Evolutionary conservation across 2,329 filamentous ascomycete genomes (phyloP), one percentile per base, ranked within the genome.

Genomic region (Didymella pomorum): DNA sequence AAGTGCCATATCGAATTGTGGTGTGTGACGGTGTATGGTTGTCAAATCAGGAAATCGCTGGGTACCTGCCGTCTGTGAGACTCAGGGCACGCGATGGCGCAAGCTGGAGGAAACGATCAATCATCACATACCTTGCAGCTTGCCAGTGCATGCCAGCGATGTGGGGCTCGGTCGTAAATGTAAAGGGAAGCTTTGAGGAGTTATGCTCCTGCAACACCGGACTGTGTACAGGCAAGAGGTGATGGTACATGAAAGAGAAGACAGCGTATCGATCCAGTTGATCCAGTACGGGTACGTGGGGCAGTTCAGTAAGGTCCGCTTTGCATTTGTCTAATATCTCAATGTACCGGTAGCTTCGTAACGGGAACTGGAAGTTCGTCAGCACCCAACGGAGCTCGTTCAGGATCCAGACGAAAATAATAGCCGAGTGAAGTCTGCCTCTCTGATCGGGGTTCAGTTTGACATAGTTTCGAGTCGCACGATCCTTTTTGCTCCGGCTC

Each of bases 301-400:
- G 7, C 42, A 43, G 41, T 26, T 21, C 26, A 5, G 60, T 9
- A 18, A 44, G 8, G 12, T 50, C 16, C 56, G 55, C n/a, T 35
- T 10, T 31, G 20, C 39, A 56, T 26, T 12, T 47, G 7, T 45
- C 29, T n/a, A 56, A 14, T 42, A 43, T 20, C 18, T 41, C 20
- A 3, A 64, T 35, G 20, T 61, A 62, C 10, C 47, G 14, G 9
- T 29, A 28, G 21, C 58, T 62, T 35, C 31, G 23, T 2, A 44
- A 41, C 4, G 60, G 61, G 12, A 58, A 63, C 1, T 11, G 16
- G 26, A 67, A 68, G 14, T 67, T 55, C 2, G 64, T 60, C 10
- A 71, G 43, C 10, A 64, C 48, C 71, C 70, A 73, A 49, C 65
- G 66, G 10, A 72, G 48, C 43, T 71, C 67, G 18, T 70, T 71